Percentiles rank a stretch among this genome's conserved stretches.
These are phyloP conservation scores for Hamamelis virginiana DNA, from an alignment of 164 flowering plant genomes.

Conservation along the genomic window DNA sequence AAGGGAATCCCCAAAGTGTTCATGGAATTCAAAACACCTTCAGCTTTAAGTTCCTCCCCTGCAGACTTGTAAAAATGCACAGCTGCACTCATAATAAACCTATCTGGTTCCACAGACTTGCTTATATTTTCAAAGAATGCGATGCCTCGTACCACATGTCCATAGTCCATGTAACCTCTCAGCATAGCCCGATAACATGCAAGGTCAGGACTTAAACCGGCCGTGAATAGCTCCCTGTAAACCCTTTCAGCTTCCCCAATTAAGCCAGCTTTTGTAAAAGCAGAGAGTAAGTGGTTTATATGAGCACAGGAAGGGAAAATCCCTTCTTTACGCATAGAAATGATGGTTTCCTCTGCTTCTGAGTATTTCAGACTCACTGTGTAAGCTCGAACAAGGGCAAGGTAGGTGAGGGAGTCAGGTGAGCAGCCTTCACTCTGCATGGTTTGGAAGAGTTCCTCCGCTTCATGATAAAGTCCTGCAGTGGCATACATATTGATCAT, in stretches of 20 bases:
- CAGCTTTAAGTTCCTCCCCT: constrained; percentile 46
- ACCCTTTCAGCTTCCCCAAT: constrained; percentile 66
- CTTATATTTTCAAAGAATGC: constrained; percentile 48
- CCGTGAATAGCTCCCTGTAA: constrained; percentile 26
- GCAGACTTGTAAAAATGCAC: constrained; percentile 59
- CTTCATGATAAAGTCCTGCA: constrained; percentile 59
- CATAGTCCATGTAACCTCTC: constrained; percentile 70
- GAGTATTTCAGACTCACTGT: constrained; percentile 34
- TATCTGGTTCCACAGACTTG: constrained; percentile 40
- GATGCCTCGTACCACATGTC: constrained; percentile 61
- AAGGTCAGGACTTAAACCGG: constrained; percentile 57
- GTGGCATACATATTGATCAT: constrained; percentile 65
- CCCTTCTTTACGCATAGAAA: constrained; percentile 51
- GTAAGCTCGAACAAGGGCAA: constrained; percentile 69
- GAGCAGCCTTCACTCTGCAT: constrained; percentile 56
- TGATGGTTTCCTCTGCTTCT: constrained; percentile 68
- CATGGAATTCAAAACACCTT: constrained; percentile 54
- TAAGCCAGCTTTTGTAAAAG: constrained; percentile 50
- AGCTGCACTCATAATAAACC: constrained; percentile 69
- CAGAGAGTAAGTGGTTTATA: constrained; percentile 47
- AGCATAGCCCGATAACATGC: constrained; percentile 55
- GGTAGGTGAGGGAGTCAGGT: constrained; percentile 74
- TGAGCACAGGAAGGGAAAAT: constrained; percentile 54
- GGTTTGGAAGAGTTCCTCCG: constrained; percentile 51
- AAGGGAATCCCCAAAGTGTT: constrained; percentile 40